Evolutionary conservation across 1,284 basidiomycete species (phyloP), one percentile per base, ranked within the genome.

Genomic region (Cutaneotrichosporon cavernicola): DNA sequence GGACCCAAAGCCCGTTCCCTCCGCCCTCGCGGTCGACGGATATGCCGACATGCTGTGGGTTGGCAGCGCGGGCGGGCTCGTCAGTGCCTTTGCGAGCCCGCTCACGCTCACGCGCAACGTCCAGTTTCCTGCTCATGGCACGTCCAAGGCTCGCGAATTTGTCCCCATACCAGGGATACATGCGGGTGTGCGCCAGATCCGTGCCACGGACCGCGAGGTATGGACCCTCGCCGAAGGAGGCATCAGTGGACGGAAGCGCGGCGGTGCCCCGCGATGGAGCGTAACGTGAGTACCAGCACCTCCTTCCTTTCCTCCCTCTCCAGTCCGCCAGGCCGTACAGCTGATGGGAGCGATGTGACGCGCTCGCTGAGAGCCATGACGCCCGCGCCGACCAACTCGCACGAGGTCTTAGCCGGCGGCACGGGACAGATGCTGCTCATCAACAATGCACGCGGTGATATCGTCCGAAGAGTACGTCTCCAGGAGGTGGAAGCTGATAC

Each of bases 31-130:
- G 4, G 93, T 98, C 76, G 95, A 98, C 81, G 89, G 92, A 7
- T 89, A 90, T 50, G 90, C 91, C 1, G 94, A 97, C 79, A 86
- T 90, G 14, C 82, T 98, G 43, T 97, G 94, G 93, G 84, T 89
- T 56, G 95, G 93, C 52, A 85, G 86, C 21, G 86, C 88, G 60
- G 81, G 86, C 46, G 95, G 96, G 8, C 83, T 84, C 67, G 84
- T 97, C 63, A 81, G 85, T 40, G 89, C 91, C 0, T 88, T 89
- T 74, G 88, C 90, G 76, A 86, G 88, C 16, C 82, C 83, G 31
- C 73, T 82, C 1, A 72, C 77, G 3, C 77, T 82, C 58, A 73
- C 89, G 1, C 77, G 78, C 18, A 79, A 82, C 62, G 89, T 92
- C 31, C 86, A 85, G n/a, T 94, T 91, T 75, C 89, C 86, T 10